A percentile compares a stretch with the other conserved stretches of the same genome.
These are phyloP conservation scores for Russula dissimulans DNA, from an alignment of 768 basidiomycete species.

Conservation along the genomic window DNA sequence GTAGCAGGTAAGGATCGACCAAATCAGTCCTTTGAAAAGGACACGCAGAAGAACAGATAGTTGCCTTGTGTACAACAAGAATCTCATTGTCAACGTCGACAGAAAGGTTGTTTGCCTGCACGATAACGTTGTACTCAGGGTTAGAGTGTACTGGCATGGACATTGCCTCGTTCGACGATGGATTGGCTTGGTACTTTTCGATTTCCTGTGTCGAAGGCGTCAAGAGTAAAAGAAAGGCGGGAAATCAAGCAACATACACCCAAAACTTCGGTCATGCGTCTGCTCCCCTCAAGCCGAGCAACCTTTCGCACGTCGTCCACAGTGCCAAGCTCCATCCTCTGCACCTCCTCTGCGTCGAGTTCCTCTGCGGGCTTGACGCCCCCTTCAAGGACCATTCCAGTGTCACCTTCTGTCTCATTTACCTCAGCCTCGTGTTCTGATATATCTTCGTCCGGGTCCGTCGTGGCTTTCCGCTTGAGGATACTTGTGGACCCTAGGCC, in stretches of 20 bases:
- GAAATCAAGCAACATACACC: slow-evolving; percentile 38
- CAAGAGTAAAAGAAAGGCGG: background rate
- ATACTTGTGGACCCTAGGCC: slow-evolving; percentile 27
- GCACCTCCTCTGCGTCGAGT: slow-evolving; percentile 87
- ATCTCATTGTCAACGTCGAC: slow-evolving; percentile 99
- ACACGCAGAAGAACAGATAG: slow-evolving; percentile 14
- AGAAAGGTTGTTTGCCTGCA: slow-evolving; percentile 94
- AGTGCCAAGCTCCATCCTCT: slow-evolving; percentile 81
- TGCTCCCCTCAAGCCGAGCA: slow-evolving; percentile 82
- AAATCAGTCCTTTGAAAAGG: slow-evolving; percentile 17
- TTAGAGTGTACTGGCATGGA: slow-evolving; percentile 76
- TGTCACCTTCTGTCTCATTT: slow-evolving; percentile 34
- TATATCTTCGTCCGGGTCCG: slow-evolving; percentile 45
- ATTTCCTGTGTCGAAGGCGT: slow-evolving; percentile 59
- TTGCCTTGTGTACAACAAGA: slow-evolving; percentile 88
- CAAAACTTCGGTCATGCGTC: slow-evolving; percentile 79
- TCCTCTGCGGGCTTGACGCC: slow-evolving; percentile 94
- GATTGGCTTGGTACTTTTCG: slow-evolving; percentile 72
- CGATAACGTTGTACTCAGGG: slow-evolving; percentile 93
- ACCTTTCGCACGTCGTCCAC: slow-evolving; percentile 84
- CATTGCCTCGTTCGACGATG: slow-evolving; percentile 72
- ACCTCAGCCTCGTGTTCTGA: slow-evolving; percentile 42
- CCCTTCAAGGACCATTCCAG: slow-evolving; percentile 68
- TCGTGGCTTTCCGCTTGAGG: slow-evolving; percentile 55
- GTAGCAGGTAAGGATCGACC: slow-evolving; percentile 12